Percentiles rank a stretch among this genome's conserved stretches.
phyloP scores from a whole-genome alignment of 345 rosid genomes.

The Geranium rotundifolium region DNA sequence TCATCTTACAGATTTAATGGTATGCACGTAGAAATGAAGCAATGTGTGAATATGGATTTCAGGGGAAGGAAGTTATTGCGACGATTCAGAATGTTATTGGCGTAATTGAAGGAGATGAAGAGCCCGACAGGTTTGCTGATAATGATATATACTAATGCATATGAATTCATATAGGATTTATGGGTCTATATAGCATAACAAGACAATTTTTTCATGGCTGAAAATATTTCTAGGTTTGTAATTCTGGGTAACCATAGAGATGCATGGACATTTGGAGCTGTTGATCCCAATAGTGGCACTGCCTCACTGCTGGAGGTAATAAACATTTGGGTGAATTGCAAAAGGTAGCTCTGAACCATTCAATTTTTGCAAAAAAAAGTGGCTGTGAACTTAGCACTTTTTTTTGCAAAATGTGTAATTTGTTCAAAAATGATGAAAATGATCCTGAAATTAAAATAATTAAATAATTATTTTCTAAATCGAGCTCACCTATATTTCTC shows the following conservation, averaged over 20 bases:
- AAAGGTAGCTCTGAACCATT: too few species aligned
- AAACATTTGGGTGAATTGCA: too few species aligned
- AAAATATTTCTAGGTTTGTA: constrained; percentile 35
- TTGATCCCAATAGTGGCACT: constrained; percentile 82
- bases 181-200: too few species aligned
- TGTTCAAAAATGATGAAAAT: too few species aligned
- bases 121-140: constrained; percentile 62
- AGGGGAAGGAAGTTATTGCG: constrained; percentile 53
- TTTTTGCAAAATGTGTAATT: too few species aligned
- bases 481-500: too few species aligned
- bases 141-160: background rate
- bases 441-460: too few species aligned
- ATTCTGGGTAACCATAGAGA: constrained; percentile 80
- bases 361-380: too few species aligned
- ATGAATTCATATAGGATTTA: too few species aligned
- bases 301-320: constrained; percentile 69
- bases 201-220: background rate
- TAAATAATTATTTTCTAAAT: too few species aligned
- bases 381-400: too few species aligned
- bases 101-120: constrained; percentile 60
- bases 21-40: background rate
- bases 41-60: constrained; percentile 9
- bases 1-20: too few species aligned
- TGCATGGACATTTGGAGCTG: constrained; percentile 94
- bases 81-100: constrained; percentile 74